Evolutionary conservation across 345 rosid genomes (phyloP), one percentile per base, ranked within the genome.

Genomic region (Dipteronia dyeriana): DNA sequence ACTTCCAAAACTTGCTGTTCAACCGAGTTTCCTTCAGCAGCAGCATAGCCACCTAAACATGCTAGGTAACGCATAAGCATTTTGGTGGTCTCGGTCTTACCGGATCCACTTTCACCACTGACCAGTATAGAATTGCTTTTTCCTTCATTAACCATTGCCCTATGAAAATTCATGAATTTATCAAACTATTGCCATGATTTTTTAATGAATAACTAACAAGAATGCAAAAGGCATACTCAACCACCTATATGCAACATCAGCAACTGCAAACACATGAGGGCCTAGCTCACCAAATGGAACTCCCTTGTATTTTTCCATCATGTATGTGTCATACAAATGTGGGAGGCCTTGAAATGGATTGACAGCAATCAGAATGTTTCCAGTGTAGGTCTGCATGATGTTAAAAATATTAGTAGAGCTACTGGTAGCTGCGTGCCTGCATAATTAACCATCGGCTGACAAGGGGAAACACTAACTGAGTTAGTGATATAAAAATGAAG

Each of bases 31-130:
- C 94, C 95, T 79, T 86, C 97, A 68, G 82, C 87, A 63, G 86
- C 87, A 72, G 83, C 68, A 78, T 86, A 87, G 19, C 98, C 98
- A 63, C 95, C 98, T 75, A 91, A 29, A 84, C 79, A 88, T 19
- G 98, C 98, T 79, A 95, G 94, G 85, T 95, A 95, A 41, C 88
- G 90, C 99, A 95, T 95, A 63, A 95, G 88, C 93, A 91, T 87
- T 84, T 95, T 95, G 59, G 99, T 95, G 2, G 98, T 93, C 82
- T 95, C 99, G 12, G 99, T 95, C 83, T 95, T 95, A 71, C 99
- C 99, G 25, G 98, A 94, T 61, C 97, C 97, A 82, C 99, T 95
- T 82, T 95, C 99, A 57, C 99, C 99, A 66, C 99, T 95, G 63
- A 95, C 98, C 73, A 95, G 82, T 71, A 93, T 95, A 14, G 92